These are phyloP conservation scores for Candida schatavii DNA, from an alignment of 805 yeast species.

Conservation along the genomic window DNA sequence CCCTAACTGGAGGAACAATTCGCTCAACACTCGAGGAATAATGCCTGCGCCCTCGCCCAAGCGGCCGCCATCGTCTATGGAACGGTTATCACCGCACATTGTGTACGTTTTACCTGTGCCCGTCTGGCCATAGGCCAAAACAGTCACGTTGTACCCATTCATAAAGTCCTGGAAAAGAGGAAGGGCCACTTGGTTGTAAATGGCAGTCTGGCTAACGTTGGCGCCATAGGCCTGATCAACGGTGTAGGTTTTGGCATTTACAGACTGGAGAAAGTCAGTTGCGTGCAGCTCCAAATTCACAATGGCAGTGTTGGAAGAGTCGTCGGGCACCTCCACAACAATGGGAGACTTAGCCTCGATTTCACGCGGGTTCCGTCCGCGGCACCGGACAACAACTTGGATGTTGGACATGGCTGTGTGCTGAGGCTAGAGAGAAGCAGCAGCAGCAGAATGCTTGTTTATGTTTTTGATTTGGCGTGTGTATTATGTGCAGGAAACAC, in stretches of 20 bases:
- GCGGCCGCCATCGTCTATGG: not conserved
- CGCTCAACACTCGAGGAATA: conserved; percentile 45
- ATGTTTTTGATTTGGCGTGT: conserved; percentile 7
- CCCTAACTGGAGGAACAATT: conserved; percentile 51
- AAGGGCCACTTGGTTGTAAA: conserved; percentile 67
- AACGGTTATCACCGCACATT: conserved; percentile 49
- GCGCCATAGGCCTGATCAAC: conserved; percentile 86
- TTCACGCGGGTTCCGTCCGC: conserved; percentile 48
- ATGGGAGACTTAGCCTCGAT: conserved; percentile 43
- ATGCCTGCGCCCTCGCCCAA: conserved; percentile 51
- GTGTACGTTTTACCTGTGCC: conserved; percentile 86
- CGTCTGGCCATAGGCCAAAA: conserved; percentile 79
- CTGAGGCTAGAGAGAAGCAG: not conserved
- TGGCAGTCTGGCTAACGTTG: conserved; percentile 64
- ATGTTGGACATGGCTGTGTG: conserved; percentile 32
- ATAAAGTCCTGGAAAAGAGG: conserved; percentile 71
- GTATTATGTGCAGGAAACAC: conserved; percentile 4
- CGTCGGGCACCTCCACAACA: conserved; percentile 46
- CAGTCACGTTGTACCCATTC: conserved; percentile 65
- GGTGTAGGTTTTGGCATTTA: conserved; percentile 52
- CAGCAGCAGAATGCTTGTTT: not conserved
- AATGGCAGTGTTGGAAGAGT: conserved; percentile 18
- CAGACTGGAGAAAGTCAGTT: conserved; percentile 31
- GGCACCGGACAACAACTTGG: conserved; percentile 54
- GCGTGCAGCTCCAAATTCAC: conserved; percentile 13